Conservation (phyloP, 495 filamentous ascomycete genomes). For the Astrothelium macrocarpum region DNA sequence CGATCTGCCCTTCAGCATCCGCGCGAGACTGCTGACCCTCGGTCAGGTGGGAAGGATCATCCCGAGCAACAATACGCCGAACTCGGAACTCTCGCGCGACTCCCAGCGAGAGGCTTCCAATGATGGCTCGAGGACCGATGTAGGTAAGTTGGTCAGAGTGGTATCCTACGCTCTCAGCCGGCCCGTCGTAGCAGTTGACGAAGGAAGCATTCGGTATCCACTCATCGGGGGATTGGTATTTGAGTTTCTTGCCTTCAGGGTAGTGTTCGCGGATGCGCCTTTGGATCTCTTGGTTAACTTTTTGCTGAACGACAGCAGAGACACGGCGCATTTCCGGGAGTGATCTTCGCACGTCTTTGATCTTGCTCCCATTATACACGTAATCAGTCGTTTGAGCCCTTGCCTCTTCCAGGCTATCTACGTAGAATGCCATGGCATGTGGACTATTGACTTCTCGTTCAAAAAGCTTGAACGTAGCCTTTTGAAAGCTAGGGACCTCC, state of each 20-base stretch:
- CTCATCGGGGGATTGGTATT: conserved; percentile 56
- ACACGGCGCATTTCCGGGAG: conserved; percentile 61
- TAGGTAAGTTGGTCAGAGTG: conserved; percentile 91
- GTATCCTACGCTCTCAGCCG: conserved; percentile 72
- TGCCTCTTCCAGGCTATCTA: conserved; percentile 53
- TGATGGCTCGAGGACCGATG: conserved; percentile 75
- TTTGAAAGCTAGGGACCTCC: conserved; percentile 65
- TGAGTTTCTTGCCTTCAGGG: conserved; percentile 59
- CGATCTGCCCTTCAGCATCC: conserved; percentile 69
- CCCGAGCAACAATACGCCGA: conserved; percentile 55
- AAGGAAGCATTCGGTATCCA: conserved; percentile 88
- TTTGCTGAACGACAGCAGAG: conserved; percentile 52
- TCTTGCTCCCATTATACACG: conserved; percentile 66
- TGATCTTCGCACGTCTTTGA: conserved; percentile 63
- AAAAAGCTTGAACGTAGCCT: conserved; percentile 73
- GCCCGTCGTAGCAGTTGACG: conserved; percentile 85
- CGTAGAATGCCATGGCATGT: conserved; percentile 74
- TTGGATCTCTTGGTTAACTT: conserved; percentile 66
- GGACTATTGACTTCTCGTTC: conserved; percentile 72
- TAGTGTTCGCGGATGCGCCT: conserved; percentile 54
- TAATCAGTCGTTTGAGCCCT: conserved; percentile 64
- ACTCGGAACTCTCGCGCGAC: conserved; percentile 88
- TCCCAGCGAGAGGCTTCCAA: conserved; percentile 82
- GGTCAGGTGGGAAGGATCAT: conserved; percentile 24
- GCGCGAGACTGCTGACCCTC: conserved; percentile 31